These are phyloP conservation scores for Scleromitrula shiraiana DNA, from an alignment of 2,329 filamentous ascomycete genomes.

Conservation along the genomic window DNA sequence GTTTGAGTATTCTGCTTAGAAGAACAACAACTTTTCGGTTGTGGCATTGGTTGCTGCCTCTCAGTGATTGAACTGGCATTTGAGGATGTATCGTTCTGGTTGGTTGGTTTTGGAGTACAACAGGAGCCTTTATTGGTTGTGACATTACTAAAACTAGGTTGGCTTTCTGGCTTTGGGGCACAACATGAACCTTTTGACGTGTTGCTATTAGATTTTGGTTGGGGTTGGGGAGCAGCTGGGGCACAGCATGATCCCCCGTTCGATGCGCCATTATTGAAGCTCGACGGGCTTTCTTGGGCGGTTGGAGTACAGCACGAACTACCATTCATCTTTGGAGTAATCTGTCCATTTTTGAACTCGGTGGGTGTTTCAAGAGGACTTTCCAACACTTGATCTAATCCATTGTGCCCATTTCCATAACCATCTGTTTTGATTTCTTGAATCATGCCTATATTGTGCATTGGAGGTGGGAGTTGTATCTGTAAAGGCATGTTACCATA, in stretches of 20 bases:
- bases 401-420: slow-evolving; percentile 11
- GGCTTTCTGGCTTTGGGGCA: slow-evolving; percentile 1
- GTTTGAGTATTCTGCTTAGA: slow-evolving; percentile 20
- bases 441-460: slow-evolving; percentile 7
- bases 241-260: slow-evolving; percentile 13
- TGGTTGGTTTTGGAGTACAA: slow-evolving; percentile 1
- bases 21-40: slow-evolving; percentile 33
- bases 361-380: slow-evolving; percentile 19
- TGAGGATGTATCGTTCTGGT: slow-evolving; percentile 20
- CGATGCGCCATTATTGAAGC: background rate
- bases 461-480: slow-evolving; percentile 14
- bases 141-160: background rate
- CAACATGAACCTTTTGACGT: slow-evolving; percentile 14
- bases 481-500: slow-evolving; percentile 19
- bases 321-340: slow-evolving; percentile 12
- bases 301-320: slow-evolving; percentile 10
- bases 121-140: slow-evolving; percentile 2
- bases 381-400: slow-evolving; percentile 20
- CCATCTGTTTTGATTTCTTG: slow-evolving; percentile 13
- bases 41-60: slow-evolving; percentile 7
- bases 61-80: slow-evolving; percentile 20
- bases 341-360: slow-evolving; percentile 12
- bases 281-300: slow-evolving; percentile 2
- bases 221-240: slow-evolving; percentile 4
- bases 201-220: background rate